phyloP scores from a whole-genome alignment of 2,329 filamentous ascomycete species.

The Bretziella fagacearum region DNA sequence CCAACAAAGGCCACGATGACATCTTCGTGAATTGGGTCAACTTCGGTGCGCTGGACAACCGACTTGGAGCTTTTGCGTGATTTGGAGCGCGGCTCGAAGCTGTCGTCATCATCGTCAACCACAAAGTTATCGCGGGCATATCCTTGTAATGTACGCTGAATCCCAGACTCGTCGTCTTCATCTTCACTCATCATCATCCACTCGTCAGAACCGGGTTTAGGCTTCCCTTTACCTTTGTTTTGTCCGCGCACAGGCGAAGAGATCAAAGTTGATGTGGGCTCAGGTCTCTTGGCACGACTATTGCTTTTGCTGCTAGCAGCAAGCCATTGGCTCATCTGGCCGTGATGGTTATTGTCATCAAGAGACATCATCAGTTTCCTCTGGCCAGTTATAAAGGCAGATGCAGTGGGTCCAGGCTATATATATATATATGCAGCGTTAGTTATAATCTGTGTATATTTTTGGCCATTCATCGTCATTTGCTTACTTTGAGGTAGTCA shows the following conservation, averaged over 20 bases:
- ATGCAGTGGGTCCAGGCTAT: conserved; percentile 27
- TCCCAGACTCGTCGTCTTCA: conserved; percentile 17
- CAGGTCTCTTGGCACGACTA: conserved; percentile 23
- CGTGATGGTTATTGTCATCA: conserved; percentile 19
- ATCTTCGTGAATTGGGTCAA: conserved; percentile 41
- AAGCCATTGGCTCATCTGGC: conserved; percentile 15
- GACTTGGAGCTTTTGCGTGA: neutral
- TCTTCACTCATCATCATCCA: conserved; percentile 31
- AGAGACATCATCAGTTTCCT: conserved; percentile 30
- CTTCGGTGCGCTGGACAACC: conserved; percentile 24
- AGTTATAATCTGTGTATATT: too few species aligned
- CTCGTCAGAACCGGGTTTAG: conserved; percentile 12
- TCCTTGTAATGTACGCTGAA: neutral
- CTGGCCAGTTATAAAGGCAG: conserved; percentile 27
- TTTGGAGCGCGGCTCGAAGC: conserved; percentile 26
- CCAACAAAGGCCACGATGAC: conserved; percentile 48
- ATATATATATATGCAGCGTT: neutral
- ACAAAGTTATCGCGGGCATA: conserved; percentile 7
- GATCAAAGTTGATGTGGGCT: conserved; percentile 29
- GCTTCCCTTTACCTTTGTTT: conserved; percentile 14
- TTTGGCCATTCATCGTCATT: neutral
- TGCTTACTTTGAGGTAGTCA: conserved; percentile 49
- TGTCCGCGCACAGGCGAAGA: conserved; percentile 32
- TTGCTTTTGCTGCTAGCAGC: conserved; percentile 18
- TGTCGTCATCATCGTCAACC: conserved; percentile 25